Conservation (phyloP, 2,329 filamentous ascomycete species). For the Dryadomyces quercivorus region DNA sequence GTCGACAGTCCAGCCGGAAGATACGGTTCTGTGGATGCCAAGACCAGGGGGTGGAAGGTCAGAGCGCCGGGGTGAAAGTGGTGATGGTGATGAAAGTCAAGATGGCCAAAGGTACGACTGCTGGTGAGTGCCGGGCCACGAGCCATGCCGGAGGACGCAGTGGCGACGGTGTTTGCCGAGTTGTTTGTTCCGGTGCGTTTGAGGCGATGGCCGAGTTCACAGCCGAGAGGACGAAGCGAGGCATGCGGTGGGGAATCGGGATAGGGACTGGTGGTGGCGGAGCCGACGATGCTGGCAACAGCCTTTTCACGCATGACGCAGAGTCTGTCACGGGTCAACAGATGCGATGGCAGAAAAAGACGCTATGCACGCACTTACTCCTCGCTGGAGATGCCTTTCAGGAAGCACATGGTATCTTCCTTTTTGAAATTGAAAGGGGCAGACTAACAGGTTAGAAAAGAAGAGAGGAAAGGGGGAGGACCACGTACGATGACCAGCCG, state of each 20-base stretch:
- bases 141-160: not conserved
- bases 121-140: not conserved
- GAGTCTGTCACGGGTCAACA: conserved; percentile 3
- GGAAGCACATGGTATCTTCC: conserved; percentile 28
- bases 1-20: conserved; percentile 7
- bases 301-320: conserved; percentile 12
- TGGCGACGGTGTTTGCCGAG: not conserved
- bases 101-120: not conserved
- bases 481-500: conserved; percentile 33
- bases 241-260: not conserved
- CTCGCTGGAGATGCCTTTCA: conserved; percentile 45
- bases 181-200: not conserved
- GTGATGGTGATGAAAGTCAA: not conserved
- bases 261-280: conserved; percentile 7
- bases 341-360: not conserved
- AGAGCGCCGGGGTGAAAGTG: conserved; percentile 1
- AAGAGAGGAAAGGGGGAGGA: conserved; percentile 28
- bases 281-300: conserved; percentile 11
- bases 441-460: conserved; percentile 28
- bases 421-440: conserved; percentile 46
- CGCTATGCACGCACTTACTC: conserved; percentile 32
- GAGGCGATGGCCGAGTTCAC: not conserved
- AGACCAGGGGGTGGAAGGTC: conserved; percentile 7
- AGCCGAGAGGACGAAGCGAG: not conserved
- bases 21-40: conserved; percentile 10